A percentile compares a stretch with the other conserved stretches of the same genome.
phyloP scores from a whole-genome alignment of 768 basidiomycete genomes.

The Sporobolomyces roseus region DNA sequence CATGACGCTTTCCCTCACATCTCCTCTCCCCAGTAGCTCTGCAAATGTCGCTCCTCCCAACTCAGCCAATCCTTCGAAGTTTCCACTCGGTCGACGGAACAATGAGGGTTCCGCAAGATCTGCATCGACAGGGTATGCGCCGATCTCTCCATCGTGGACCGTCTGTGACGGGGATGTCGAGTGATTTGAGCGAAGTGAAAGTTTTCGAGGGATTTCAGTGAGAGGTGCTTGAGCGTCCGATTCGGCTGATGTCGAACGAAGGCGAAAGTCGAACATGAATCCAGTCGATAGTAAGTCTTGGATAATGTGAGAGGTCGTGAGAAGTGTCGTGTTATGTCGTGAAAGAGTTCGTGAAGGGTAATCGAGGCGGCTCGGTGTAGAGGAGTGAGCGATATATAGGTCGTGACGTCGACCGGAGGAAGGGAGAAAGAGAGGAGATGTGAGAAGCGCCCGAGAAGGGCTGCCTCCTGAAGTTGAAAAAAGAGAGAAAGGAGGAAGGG shows the following conservation, averaged over 20 bases:
- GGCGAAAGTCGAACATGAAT: constrained; percentile 3
- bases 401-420: no score
- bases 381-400: no score
- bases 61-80: constrained; percentile 4
- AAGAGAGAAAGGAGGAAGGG: no score
- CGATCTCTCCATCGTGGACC: neutral
- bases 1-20: neutral
- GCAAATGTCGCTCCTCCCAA: constrained; percentile 8
- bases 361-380: no score
- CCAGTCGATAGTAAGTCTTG: neutral
- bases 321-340: no score
- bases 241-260: neutral
- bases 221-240: neutral
- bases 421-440: neutral
- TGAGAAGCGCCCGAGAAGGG: neutral
- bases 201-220: neutral
- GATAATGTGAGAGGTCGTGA: neutral
- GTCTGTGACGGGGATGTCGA: neutral
- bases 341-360: no score
- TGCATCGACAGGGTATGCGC: neutral
- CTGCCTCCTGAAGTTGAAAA: no score
- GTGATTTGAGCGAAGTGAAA: neutral
- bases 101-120: neutral
- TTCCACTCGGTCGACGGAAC: neutral
- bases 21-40: constrained; percentile 3